A percentile compares a stretch with the other conserved stretches of the same genome.
Evolutionary conservation across 23 red algal genomes (phyloP).

Genomic region (Gracilaria caudata): DNA sequence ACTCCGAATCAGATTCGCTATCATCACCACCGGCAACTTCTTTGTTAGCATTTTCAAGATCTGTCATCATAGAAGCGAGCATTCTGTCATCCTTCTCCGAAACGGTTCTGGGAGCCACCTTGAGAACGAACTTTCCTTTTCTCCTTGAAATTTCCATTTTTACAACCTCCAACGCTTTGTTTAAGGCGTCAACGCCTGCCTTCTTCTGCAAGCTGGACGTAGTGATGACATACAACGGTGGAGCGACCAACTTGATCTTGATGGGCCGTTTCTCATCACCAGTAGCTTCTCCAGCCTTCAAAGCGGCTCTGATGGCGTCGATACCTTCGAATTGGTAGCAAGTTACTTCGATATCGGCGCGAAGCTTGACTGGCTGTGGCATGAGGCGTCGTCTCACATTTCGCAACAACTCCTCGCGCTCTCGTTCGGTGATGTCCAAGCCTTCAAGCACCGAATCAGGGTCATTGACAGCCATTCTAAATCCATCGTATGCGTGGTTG

Average conservation of each 20-base stretch:
- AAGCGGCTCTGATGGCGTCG: slow-evolving; percentile 87
- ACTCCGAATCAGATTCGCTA: slow-evolving; percentile 48
- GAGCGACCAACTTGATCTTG: slow-evolving; percentile 95
- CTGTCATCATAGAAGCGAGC: slow-evolving; percentile 86
- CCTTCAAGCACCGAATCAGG: slow-evolving; percentile 80
- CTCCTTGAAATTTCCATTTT: slow-evolving; percentile 78
- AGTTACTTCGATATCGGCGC: slow-evolving; percentile 98
- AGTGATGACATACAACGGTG: slow-evolving; percentile 91
- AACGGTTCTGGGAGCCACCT: slow-evolving; percentile 86
- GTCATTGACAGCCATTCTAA: slow-evolving; percentile 86
- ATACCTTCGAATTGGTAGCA: slow-evolving; percentile 99
- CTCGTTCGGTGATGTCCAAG: slow-evolving; percentile 77
- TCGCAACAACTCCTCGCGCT: slow-evolving; percentile 89
- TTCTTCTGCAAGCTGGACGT: slow-evolving; percentile 83
- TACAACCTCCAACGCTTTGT: slow-evolving; percentile 77
- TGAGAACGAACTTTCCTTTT: slow-evolving; percentile 88
- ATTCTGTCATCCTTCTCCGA: slow-evolving; percentile 95
- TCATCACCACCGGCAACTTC: slow-evolving; percentile 93
- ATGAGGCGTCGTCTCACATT: slow-evolving; percentile 84
- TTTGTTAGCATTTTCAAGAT: slow-evolving; percentile 89
- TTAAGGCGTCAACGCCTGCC: slow-evolving; percentile 76
- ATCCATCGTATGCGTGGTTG: slow-evolving; percentile 95
- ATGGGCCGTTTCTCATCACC: slow-evolving; percentile 68
- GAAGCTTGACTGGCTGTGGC: slow-evolving; percentile 85
- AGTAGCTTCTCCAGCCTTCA: slow-evolving; percentile 76